phyloP scores from a whole-genome alignment of 495 filamentous ascomycete genomes.

The Aspergillus leporis region DNA sequence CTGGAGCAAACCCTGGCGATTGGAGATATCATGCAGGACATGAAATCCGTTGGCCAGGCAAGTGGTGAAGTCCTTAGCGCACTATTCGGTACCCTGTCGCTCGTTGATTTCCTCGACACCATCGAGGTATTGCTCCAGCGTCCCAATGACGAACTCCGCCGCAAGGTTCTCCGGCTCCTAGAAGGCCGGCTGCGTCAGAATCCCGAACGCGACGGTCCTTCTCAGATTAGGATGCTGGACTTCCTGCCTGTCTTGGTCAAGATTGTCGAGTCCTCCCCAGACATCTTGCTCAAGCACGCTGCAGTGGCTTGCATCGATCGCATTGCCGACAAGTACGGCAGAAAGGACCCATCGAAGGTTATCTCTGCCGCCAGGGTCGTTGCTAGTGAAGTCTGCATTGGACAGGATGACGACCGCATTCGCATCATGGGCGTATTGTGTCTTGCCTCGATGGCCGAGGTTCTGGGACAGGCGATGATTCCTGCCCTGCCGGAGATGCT shows the following conservation, averaged over 20 bases:
- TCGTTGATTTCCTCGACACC: slow-evolving; percentile 79
- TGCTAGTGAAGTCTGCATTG: slow-evolving; percentile 72
- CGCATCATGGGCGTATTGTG: slow-evolving; percentile 83
- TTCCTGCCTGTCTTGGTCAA: slow-evolving; percentile 76
- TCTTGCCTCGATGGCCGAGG: slow-evolving; percentile 82
- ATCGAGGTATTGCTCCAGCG: slow-evolving; percentile 75
- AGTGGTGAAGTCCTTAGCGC: slow-evolving; percentile 70
- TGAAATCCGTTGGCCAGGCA: slow-evolving; percentile 61
- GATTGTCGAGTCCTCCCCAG: slow-evolving; percentile 68
- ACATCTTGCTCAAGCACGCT: slow-evolving; percentile 73
- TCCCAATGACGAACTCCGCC: slow-evolving; percentile 68
- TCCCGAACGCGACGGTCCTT: slow-evolving; percentile 61
- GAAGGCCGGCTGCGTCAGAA: slow-evolving; percentile 71
- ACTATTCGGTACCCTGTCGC: slow-evolving; percentile 76
- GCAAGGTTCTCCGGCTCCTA: slow-evolving; percentile 77
- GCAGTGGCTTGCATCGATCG: slow-evolving; percentile 85
- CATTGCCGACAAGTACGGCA: slow-evolving; percentile 89
- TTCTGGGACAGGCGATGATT: slow-evolving; percentile 80
- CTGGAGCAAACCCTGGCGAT: slow-evolving; percentile 67
- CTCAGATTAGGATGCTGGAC: slow-evolving; percentile 67
- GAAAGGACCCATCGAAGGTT: slow-evolving; percentile 72
- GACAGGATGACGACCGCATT: slow-evolving; percentile 67
- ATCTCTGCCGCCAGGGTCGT: slow-evolving; percentile 67
- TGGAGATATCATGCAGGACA: slow-evolving; percentile 57
- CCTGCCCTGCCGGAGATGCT: slow-evolving; percentile 77